phyloP scores from a whole-genome alignment of 2,329 filamentous ascomycete genomes.

The Cladophialophora yegresii region DNA sequence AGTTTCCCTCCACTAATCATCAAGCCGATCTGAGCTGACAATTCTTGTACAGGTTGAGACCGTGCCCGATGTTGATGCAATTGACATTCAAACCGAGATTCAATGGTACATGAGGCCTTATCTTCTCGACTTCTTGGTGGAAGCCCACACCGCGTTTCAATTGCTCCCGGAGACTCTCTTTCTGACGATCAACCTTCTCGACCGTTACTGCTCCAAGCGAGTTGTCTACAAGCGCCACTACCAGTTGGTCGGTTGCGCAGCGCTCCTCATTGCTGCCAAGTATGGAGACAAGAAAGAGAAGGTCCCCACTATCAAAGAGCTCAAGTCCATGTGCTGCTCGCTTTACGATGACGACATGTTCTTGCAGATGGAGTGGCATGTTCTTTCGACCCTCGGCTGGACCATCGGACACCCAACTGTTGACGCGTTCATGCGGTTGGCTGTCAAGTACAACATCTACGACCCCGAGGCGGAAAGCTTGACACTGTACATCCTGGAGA shows the following conservation, averaged over 20 bases:
- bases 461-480: conserved; percentile 92
- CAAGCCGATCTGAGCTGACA: conserved; percentile 4
- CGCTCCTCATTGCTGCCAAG: conserved; percentile 94
- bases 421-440: conserved; percentile 87
- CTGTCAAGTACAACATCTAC: conserved; percentile 71
- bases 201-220: conserved; percentile 95
- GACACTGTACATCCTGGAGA: conserved; percentile 90
- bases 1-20: conserved; percentile 39
- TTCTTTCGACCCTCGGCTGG: conserved; percentile 96
- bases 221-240: conserved; percentile 99
- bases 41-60: conserved; percentile 67
- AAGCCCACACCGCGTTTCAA: conserved; percentile 93
- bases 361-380: conserved; percentile 99
- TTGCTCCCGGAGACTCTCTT: conserved; percentile 93
- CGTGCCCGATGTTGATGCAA: conserved; percentile 91
- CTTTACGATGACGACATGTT: conserved; percentile 99
- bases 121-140: conserved; percentile 95
- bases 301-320: conserved; percentile 93
- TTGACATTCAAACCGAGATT: conserved; percentile 98
- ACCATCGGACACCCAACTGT: conserved; percentile 93
- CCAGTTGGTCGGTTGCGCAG: conserved; percentile 93
- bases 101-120: conserved; percentile 99
- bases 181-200: conserved; percentile 92
- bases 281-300: conserved; percentile 98
- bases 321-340: conserved; percentile 99